Evolutionary conservation across 176 grass and related monocot genomes (phyloP).

Genomic region (Avena insularis): DNA sequence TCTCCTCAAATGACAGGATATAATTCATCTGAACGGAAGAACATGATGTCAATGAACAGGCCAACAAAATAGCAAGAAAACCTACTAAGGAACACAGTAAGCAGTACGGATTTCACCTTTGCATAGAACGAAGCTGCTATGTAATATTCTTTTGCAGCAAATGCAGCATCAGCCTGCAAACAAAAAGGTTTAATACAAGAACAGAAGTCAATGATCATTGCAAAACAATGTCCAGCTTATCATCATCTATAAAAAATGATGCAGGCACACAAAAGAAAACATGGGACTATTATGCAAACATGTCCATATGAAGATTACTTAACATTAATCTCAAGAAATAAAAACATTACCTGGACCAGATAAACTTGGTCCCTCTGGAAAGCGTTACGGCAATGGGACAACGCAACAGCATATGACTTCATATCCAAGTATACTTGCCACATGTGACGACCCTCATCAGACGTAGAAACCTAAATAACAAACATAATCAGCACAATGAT

Average conservation of each 20-base stretch:
- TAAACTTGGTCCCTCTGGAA: conserved; percentile 93
- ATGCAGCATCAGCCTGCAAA: conserved; percentile 90
- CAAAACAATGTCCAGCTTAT: conserved; percentile 30
- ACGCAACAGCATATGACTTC: conserved; percentile 82
- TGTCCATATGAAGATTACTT: conserved; percentile 40
- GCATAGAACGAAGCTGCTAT: conserved; percentile 97
- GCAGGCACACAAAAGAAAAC: not conserved
- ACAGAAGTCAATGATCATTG: conserved; percentile 23
- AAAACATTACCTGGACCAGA: conserved; percentile 66
- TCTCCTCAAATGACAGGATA: conserved; percentile 92
- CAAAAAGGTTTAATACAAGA: conserved; percentile 33
- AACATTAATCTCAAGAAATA: not conserved
- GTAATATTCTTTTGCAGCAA: conserved; percentile 82
- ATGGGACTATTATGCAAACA: conserved; percentile 12
- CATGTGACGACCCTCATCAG: conserved; percentile 94
- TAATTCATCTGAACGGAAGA: conserved; percentile 79
- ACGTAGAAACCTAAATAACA: conserved; percentile 68
- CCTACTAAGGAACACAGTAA: conserved; percentile 19
- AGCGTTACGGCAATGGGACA: conserved; percentile 78
- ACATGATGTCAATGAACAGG: conserved; percentile 34
- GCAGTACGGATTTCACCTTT: conserved; percentile 60
- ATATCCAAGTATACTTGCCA: conserved; percentile 96
- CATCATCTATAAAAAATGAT: conserved; percentile 23
- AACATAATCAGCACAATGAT: conserved; percentile 41
- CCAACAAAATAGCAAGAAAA: conserved; percentile 23